Percentiles rank a stretch among this genome's conserved stretches.
Evolutionary conservation across 2,329 filamentous ascomycete genomes (phyloP).

Genomic region (Neonectria hederae): DNA sequence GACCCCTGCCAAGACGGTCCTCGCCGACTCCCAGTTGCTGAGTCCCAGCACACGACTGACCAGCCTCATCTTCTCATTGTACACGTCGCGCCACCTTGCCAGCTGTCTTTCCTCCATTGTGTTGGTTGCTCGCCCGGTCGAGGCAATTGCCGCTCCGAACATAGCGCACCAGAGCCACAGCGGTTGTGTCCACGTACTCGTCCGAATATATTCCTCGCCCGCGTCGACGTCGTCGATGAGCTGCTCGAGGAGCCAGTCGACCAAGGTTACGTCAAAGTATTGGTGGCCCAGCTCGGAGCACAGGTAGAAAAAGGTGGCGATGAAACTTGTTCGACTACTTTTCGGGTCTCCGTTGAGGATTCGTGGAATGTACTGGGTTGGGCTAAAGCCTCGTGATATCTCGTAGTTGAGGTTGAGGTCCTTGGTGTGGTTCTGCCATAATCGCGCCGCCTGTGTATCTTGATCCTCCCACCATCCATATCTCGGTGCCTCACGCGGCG

Average conservation of each 20-base stretch:
- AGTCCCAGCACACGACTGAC: constrained; percentile 51
- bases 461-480: constrained; percentile 51
- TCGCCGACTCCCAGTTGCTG: constrained; percentile 52
- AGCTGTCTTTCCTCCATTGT: constrained; percentile 50
- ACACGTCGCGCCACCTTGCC: constrained; percentile 49
- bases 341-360: constrained; percentile 49
- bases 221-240: constrained; percentile 55
- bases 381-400: constrained; percentile 47
- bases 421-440: constrained; percentile 50
- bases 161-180: constrained; percentile 59
- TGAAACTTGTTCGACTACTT: constrained; percentile 56
- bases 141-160: constrained; percentile 55
- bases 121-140: constrained; percentile 49
- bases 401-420: constrained; percentile 50
- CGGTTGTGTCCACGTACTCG: constrained; percentile 53
- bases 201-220: constrained; percentile 52
- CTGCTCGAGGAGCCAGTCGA: constrained; percentile 58
- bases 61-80: constrained; percentile 54
- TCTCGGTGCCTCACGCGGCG: constrained; percentile 47
- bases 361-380: constrained; percentile 45
- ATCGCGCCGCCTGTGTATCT: constrained; percentile 48
- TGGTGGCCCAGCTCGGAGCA: constrained; percentile 55
- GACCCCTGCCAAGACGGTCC: constrained; percentile 49
- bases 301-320: constrained; percentile 59
- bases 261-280: constrained; percentile 54